Evolutionary conservation across 1,139 yeast species (phyloP), one percentile per base, ranked within the genome.

Genomic region (Nakaseomyces sp.): DNA sequence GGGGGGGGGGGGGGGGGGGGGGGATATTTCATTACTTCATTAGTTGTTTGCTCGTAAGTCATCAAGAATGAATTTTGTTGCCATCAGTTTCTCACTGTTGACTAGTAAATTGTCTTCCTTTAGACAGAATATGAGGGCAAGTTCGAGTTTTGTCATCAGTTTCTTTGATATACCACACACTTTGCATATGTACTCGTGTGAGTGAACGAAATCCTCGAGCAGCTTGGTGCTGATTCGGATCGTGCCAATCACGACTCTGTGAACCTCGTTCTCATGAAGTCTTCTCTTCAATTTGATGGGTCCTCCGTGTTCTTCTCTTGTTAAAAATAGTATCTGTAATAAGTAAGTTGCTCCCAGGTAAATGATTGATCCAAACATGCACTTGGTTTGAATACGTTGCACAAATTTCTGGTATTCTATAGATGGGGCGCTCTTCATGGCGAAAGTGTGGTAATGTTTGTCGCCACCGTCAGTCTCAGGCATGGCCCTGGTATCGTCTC

Each of bases 171-270:
- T 63, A 3, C 81, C 81, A 13, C 75, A 75, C 5, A 74, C 76
- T 44, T 70, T 70, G 35, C 81, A 76, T 48, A 71, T 72, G 45
- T 74, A 69, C 36, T 61, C 61, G 52, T 74, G 79, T 2, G 71
- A 67, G 52, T 74, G 76, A 41, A 69, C 70, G 32, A 70, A 63
- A 51, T 76, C 81, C 51, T 76, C 81, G 2, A 74, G 55, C 8
- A 68, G 61, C 53, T 76, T 76, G 35, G 75, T 68, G 5, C 79
- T 74, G 1, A 76, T 58, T 18, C 81, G 61, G 12, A 75, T 58
- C 2, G 74, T 67, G 1, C 79, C 75, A 25, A 74, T 64, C 12
- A 74, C 60, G 13, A 76, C 53, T 24, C 81, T 61, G 56, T 76
- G 78, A 3, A 68, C 71, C 46, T 75, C 73, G n/a, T 50, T 13